Conservation (phyloP, 2,329 filamentous ascomycete genomes). For the Chalara sp. region DNA sequence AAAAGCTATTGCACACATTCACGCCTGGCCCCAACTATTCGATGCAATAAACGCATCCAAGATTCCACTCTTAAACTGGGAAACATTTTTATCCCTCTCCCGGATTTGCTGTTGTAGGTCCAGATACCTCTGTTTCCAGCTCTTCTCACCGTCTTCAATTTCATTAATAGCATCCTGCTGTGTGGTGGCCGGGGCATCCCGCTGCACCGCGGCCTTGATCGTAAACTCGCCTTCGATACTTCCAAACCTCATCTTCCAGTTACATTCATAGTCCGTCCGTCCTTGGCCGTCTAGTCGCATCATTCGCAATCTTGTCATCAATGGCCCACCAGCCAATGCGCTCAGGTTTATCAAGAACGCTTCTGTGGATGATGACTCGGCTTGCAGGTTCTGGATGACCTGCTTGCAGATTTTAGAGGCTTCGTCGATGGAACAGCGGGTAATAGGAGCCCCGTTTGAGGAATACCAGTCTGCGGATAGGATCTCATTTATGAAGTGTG, state of each 20-base stretch:
- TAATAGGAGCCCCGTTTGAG: conserved; percentile 34
- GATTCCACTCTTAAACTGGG: conserved; percentile 36
- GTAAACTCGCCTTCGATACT: conserved; percentile 44
- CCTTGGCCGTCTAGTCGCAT: conserved; percentile 38
- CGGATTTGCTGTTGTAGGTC: conserved; percentile 53
- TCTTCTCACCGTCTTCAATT: conserved; percentile 16
- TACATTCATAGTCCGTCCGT: conserved; percentile 41
- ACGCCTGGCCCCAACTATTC: conserved; percentile 3
- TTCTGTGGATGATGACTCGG: conserved; percentile 43
- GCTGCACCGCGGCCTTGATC: conserved; percentile 38
- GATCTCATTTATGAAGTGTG: conserved; percentile 45
- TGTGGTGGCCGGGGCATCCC: conserved; percentile 18
- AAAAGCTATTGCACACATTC: not conserved
- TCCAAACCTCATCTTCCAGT: conserved; percentile 51
- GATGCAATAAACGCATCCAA: conserved; percentile 28
- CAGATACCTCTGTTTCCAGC: conserved; percentile 47
- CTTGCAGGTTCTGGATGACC: conserved; percentile 46
- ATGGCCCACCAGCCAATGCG: conserved; percentile 47
- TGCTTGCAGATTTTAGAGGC: conserved; percentile 45
- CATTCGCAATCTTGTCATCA: conserved; percentile 39
- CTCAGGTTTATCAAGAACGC: conserved; percentile 54
- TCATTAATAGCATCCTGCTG: conserved; percentile 9
- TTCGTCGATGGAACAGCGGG: conserved; percentile 43
- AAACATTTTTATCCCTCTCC: conserved; percentile 48
- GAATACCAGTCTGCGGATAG: conserved; percentile 47